These are phyloP conservation scores for Rutstroemia sp. DNA, from an alignment of 2,329 filamentous ascomycete genomes.

Conservation along the genomic window DNA sequence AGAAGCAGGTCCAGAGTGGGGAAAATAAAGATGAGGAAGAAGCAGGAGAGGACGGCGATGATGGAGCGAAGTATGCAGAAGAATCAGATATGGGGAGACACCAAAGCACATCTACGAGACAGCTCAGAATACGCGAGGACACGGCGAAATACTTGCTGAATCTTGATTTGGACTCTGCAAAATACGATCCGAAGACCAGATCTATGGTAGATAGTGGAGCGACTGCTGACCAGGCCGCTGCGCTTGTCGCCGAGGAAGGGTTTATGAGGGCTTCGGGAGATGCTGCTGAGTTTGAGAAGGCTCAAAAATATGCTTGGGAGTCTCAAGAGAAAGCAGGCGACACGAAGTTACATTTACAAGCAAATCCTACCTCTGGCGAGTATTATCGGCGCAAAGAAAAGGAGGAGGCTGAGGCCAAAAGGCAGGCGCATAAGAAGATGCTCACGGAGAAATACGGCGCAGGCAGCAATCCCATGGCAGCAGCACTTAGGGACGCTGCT, in stretches of 20 bases:
- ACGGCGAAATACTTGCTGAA: constrained; percentile 96
- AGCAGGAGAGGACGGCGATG: constrained; percentile 47
- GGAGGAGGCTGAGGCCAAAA: constrained; percentile 64
- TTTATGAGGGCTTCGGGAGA: constrained; percentile 86
- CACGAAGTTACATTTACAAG: constrained; percentile 82
- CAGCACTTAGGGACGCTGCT: constrained; percentile 56
- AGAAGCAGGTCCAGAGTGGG: constrained; percentile 39
- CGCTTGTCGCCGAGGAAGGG: constrained; percentile 84
- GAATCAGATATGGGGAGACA: constrained; percentile 95
- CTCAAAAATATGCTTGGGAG: constrained; percentile 91
- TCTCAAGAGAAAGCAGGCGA: constrained; percentile 75
- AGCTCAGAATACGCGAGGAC: constrained; percentile 88
- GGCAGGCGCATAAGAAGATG: constrained; percentile 58
- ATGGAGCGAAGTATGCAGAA: constrained; percentile 72
- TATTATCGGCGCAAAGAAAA: constrained; percentile 72
- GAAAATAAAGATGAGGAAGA: constrained; percentile 41
- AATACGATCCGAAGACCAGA: constrained; percentile 95
- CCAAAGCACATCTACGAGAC: constrained; percentile 82
- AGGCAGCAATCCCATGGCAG: constrained; percentile 50
- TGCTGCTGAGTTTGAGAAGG: constrained; percentile 84
- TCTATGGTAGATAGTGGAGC: constrained; percentile 83
- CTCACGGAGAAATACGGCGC: constrained; percentile 79
- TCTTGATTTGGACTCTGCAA: constrained; percentile 89
- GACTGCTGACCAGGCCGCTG: constrained; percentile 70
- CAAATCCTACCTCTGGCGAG: constrained; percentile 91